Evolutionary conservation across 495 filamentous ascomycete species (phyloP), one percentile per base, ranked within the genome.

Genomic region (Neurospora sp.): DNA sequence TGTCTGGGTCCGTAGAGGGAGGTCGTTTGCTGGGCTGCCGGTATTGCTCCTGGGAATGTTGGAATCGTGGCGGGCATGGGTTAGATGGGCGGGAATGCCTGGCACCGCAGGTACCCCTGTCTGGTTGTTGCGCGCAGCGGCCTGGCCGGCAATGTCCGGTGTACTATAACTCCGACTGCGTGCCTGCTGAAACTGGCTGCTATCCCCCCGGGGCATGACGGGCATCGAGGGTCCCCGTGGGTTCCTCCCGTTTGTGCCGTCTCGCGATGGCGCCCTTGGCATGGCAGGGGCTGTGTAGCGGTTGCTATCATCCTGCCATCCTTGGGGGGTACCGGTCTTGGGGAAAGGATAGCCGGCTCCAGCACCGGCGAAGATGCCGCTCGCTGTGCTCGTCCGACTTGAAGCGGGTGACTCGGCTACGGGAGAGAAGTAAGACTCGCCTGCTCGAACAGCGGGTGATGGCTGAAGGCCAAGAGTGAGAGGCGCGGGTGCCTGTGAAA

Each of bases 351-450:
- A 94, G 73, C 88, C 80, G 0, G 79, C 86, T 41, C 85, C 86
- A 1, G 80, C 86, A 41, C 85, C 86, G 3, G 88, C 88, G 70
- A 93, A 96, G 72, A 87, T 81, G 20, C 82, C 81, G 69, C 84
- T 85, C 5, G 84, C 80, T 7, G 83, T 85, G 81, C 92, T 97
- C 9, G 93, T 93, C 68, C 94, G 88, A 7, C 91, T 91, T 2
- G 93, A 96, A 14, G 86, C 88, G 22, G 96, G 94, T 1, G 94
- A 94, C 72, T 98, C 94, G 14, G 87, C 88, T 11, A 89, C 87
- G 1, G 96, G 96, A 1, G 95, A 98, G 80, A 99, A 99, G 79
- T 97, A 98, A 9, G 94, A 97, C 68, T 91, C 89, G 37, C 86
- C 86, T 20, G 71, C 77, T 46, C 76, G 90, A 82, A 71, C 86